A percentile compares a stretch with the other conserved stretches of the same genome.
Conservation (phyloP, 1,284 basidiomycete species). For the Ceratobasidium sp. region DNA sequence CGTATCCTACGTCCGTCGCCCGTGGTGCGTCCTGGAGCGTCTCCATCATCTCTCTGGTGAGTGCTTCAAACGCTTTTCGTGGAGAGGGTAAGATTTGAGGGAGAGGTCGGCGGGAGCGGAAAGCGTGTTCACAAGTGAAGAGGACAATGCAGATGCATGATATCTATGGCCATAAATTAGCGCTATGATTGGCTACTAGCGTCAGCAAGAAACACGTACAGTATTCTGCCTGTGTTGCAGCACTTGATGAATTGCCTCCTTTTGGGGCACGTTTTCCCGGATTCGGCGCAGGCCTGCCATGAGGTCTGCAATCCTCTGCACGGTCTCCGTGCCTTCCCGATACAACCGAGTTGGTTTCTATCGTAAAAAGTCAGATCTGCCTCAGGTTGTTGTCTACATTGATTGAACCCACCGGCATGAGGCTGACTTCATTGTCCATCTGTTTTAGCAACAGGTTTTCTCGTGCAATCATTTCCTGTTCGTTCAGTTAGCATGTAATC, state of each 20-base stretch:
- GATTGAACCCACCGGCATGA: slow-evolving; percentile 54
- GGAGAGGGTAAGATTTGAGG: slow-evolving; percentile 61
- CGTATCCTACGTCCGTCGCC: slow-evolving; percentile 39
- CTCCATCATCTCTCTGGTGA: slow-evolving; percentile 48
- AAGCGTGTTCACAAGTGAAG: slow-evolving; percentile 60
- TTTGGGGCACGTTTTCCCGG: slow-evolving; percentile 58
- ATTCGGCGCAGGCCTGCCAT: slow-evolving; percentile 59
- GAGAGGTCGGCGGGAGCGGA: slow-evolving; percentile 56
- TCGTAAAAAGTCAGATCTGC: background rate
- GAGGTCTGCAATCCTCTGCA: slow-evolving; percentile 57
- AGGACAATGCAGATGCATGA: slow-evolving; percentile 59
- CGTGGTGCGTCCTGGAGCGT: slow-evolving; percentile 14
- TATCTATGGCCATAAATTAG: no score
- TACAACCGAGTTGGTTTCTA: slow-evolving; percentile 61
- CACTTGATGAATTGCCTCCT: slow-evolving; percentile 54
- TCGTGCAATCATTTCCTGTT: slow-evolving; percentile 30
- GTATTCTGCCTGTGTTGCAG: slow-evolving; percentile 57
- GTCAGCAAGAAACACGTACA: slow-evolving; percentile 46
- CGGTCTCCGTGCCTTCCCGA: slow-evolving; percentile 50
- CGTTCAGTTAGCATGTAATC: background rate
- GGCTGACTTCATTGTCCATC: slow-evolving; percentile 59
- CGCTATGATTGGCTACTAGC: background rate
- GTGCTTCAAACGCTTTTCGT: slow-evolving; percentile 52
- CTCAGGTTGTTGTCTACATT: background rate
- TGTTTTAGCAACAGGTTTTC: slow-evolving; percentile 43